These are phyloP conservation scores for Oryza brachyantha DNA, from an alignment of 176 grass and related monocot genomes.

Conservation along the genomic window DNA sequence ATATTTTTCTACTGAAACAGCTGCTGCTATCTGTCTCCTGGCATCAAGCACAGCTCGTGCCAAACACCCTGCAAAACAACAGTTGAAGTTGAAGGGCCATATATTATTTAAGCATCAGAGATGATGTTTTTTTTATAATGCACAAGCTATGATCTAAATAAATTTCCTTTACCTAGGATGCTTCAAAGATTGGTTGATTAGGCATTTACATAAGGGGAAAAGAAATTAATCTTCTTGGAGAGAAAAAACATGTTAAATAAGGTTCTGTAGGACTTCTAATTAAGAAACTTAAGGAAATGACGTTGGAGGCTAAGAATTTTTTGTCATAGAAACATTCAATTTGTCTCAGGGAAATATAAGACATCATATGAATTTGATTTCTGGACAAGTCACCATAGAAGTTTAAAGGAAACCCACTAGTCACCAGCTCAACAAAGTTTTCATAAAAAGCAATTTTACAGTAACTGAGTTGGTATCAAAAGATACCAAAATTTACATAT, in stretches of 20 bases:
- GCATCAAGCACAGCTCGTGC: constrained; percentile 51
- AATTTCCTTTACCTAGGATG: background rate
- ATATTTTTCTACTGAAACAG: constrained; percentile 71
- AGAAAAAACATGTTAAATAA: background rate
- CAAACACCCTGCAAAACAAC: constrained; percentile 56
- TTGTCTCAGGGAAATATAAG: background rate
- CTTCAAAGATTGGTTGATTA: background rate
- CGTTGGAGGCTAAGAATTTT: background rate
- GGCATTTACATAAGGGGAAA: background rate
- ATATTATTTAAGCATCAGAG: background rate
- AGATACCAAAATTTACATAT: too few species aligned
- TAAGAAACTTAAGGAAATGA: background rate
- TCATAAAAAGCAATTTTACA: too few species aligned
- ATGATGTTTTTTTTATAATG: constrained; percentile 1
- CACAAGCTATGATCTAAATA: background rate
- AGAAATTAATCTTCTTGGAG: background rate
- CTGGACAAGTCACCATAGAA: background rate
- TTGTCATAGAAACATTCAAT: background rate
- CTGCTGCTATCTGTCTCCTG: constrained; percentile 64
- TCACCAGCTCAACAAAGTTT: background rate
- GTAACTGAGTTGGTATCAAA: too few species aligned
- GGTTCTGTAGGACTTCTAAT: background rate
- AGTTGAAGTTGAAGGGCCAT: background rate
- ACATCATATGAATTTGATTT: background rate
- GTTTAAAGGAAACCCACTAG: background rate